Evolutionary conservation across 352 stramenopile genomes (phyloP).

Genomic region (Globisporangium orthogonon): DNA sequence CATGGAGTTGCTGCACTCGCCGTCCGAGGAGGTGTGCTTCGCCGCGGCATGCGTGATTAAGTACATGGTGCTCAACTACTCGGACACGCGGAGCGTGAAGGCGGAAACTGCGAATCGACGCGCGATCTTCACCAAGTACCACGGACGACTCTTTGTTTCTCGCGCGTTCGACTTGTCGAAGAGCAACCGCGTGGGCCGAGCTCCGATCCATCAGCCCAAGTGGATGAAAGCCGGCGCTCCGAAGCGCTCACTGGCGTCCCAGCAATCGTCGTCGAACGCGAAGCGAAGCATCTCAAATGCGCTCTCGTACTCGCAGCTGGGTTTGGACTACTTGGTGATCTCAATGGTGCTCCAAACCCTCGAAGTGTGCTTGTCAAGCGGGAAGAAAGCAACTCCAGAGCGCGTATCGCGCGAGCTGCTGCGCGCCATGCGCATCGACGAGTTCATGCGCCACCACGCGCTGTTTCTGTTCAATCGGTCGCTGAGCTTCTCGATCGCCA

Average conservation of each 20-base stretch:
- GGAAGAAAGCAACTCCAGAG: constrained; percentile 82
- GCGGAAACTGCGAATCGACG: constrained; percentile 79
- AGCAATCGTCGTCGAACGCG: constrained; percentile 33
- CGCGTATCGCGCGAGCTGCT: constrained; percentile 65
- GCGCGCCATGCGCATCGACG: constrained; percentile 78
- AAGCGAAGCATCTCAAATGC: constrained; percentile 76
- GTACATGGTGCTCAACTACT: constrained; percentile 89
- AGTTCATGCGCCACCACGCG: constrained; percentile 82
- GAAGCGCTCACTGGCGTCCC: constrained; percentile 8
- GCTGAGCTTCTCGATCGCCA: constrained; percentile 79
- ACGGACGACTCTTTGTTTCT: constrained; percentile 75
- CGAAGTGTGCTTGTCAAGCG: constrained; percentile 80
- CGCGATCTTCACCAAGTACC: constrained; percentile 81
- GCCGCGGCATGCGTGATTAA: constrained; percentile 78
- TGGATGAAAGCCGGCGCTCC: constrained; percentile 13
- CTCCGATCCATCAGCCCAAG: constrained; percentile 23
- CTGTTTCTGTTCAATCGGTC: constrained; percentile 85
- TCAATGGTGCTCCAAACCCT: constrained; percentile 72
- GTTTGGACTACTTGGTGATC: constrained; percentile 78
- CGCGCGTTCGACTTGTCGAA: constrained; percentile 75
- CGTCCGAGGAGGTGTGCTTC: constrained; percentile 82
- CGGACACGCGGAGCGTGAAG: constrained; percentile 80
- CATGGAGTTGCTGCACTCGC: constrained; percentile 83
- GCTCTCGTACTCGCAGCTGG: constrained; percentile 72
- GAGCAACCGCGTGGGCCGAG: constrained; percentile 61